A percentile compares a stretch with the other conserved stretches of the same genome.
Evolutionary conservation across 257 asterid species (phyloP).

Genomic region (Solanum sejunctum): DNA sequence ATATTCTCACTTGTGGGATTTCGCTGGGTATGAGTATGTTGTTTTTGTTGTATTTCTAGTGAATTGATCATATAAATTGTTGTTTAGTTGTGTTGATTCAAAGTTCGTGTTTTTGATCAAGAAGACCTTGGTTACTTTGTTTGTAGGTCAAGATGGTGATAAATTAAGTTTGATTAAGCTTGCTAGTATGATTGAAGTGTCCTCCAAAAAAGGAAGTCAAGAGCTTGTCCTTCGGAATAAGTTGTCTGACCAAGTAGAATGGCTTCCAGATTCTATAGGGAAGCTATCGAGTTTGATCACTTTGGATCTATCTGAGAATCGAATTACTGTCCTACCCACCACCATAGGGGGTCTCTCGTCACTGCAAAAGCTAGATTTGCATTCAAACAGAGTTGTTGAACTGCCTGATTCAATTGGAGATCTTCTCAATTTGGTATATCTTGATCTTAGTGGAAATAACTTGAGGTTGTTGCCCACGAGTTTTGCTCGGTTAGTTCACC

Average conservation of each 20-base stretch:
- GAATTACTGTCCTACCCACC: constrained; percentile 50
- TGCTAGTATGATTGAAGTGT: constrained; percentile 69
- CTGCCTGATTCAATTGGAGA: constrained; percentile 69
- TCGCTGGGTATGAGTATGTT: too few species aligned
- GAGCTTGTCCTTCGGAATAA: constrained; percentile 47
- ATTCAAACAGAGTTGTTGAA: constrained; percentile 35
- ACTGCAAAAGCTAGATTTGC: constrained; percentile 53
- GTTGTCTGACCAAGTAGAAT: constrained; percentile 67
- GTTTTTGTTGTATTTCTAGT: neutral
- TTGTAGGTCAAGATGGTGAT: constrained; percentile 71
- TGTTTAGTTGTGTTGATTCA: neutral
- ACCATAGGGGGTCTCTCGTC: constrained; percentile 57
- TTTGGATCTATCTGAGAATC: constrained; percentile 69
- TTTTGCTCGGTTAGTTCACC: constrained; percentile 38
- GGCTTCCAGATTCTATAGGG: constrained; percentile 96
- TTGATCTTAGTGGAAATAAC: constrained; percentile 64
- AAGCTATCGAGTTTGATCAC: constrained; percentile 55
- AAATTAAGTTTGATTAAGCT: constrained; percentile 69
- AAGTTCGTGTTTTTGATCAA: neutral
- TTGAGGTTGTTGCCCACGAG: constrained; percentile 48
- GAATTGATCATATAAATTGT: neutral
- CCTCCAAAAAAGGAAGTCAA: constrained; percentile 61
- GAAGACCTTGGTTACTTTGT: constrained; percentile 3
- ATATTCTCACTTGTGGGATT: too few species aligned
- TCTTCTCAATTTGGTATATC: constrained; percentile 51